phyloP scores from a whole-genome alignment of 2,329 filamentous ascomycete species.

The Phialemonium atrogriseum region DNA sequence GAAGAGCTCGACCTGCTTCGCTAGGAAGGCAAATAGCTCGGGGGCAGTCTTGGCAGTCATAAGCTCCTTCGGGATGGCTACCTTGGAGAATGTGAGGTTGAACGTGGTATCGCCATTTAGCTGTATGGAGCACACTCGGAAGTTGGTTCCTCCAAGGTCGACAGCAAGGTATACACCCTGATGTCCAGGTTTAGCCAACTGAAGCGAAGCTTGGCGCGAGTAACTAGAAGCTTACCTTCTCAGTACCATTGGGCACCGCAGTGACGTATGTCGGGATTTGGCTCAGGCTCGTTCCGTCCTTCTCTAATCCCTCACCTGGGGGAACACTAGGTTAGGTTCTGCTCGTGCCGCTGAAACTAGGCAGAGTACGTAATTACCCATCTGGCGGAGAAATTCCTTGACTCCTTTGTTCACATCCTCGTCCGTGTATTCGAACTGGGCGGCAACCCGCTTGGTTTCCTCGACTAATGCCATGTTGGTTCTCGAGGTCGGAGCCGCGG shows the following conservation, averaged over 20 bases:
- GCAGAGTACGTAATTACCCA: constrained; percentile 43
- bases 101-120: constrained; percentile 94
- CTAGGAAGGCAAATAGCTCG: constrained; percentile 87
- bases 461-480: constrained; percentile 55
- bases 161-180: constrained; percentile 93
- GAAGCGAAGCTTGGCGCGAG: neutral
- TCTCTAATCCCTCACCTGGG: constrained; percentile 70
- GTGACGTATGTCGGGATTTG: constrained; percentile 98
- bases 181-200: constrained; percentile 3
- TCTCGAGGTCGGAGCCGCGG: constrained; percentile 42
- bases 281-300: constrained; percentile 73
- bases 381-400: constrained; percentile 76
- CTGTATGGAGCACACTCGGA: constrained; percentile 91
- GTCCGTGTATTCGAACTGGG: constrained; percentile 77
- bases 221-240: constrained; percentile 59
- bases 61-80: constrained; percentile 78
- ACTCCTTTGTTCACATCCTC: constrained; percentile 73
- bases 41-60: constrained; percentile 83
- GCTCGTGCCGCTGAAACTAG: constrained; percentile 1
- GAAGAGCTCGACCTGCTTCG: constrained; percentile 85
- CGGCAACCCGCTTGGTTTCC: constrained; percentile 72
- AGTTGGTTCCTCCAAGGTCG: constrained; percentile 97
- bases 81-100: constrained; percentile 86
- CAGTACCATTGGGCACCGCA: constrained; percentile 89
- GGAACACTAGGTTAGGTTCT: neutral